Conservation (phyloP, 2,329 filamentous ascomycete genomes). For the Zasmidium angulare region DNA sequence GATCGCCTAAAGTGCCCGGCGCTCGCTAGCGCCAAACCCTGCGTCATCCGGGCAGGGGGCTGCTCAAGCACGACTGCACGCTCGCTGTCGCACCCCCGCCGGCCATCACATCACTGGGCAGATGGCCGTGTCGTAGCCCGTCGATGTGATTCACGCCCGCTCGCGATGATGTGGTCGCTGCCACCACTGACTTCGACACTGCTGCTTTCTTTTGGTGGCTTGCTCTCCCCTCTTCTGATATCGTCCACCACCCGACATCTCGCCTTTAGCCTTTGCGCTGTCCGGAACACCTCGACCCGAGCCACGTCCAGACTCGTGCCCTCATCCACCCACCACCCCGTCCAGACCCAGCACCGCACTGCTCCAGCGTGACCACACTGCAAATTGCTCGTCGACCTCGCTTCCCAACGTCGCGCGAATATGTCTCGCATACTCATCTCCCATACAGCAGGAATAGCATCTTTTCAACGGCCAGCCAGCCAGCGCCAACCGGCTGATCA, state of each 20-base stretch:
- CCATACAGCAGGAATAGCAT: constrained; percentile 2
- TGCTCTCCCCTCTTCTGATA: no score
- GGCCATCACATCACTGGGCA: not conserved
- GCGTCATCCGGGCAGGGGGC: not conserved
- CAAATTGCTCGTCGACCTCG: constrained; percentile 2
- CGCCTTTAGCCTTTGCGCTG: constrained; percentile 1
- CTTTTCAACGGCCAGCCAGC: constrained; percentile 4
- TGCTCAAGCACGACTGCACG: not conserved
- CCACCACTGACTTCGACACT: no score
- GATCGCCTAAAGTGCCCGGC: not conserved
- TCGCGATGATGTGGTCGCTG: no score
- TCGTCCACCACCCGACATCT: no score
- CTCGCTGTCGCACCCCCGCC: constrained; percentile 2
- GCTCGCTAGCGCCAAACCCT: not conserved
- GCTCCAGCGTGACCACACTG: constrained; percentile 1
- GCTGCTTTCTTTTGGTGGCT: no score
- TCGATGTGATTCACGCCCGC: no score
- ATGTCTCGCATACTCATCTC: not conserved
- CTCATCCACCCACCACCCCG: not conserved
- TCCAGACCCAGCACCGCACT: not conserved
- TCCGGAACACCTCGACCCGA: constrained; percentile 11
- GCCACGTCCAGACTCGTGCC: constrained; percentile 1
- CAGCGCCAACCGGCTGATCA: not conserved
- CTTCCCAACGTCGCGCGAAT: not conserved
- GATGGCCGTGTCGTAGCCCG: not conserved